Evolutionary conservation across 148 eudicot species (phyloP).

Genomic region (Rhododendron kiyosumense): DNA sequence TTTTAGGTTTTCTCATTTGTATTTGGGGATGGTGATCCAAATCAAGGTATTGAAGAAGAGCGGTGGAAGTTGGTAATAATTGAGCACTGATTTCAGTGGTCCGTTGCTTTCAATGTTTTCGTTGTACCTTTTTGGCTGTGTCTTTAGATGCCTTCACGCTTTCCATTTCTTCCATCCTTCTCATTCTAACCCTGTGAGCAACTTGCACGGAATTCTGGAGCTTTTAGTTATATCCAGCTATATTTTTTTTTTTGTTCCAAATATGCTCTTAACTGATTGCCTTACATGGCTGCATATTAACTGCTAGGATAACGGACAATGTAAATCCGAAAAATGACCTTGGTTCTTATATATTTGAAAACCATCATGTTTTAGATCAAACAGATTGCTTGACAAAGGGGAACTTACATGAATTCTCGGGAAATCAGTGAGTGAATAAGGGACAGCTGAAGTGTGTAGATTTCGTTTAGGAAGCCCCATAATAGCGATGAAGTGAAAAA

Average conservation of each 20-base stretch:
- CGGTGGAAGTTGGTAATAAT: conserved; percentile 99
- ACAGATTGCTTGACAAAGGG: background rate
- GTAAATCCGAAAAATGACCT: background rate
- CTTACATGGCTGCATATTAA: background rate
- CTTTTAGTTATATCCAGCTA: background rate
- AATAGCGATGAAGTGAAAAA: background rate
- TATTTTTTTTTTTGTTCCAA: background rate
- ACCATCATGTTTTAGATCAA: background rate
- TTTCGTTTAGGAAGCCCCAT: background rate
- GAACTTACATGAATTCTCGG: background rate
- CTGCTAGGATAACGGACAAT: background rate
- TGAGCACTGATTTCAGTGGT: conserved; percentile 52
- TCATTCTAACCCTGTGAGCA: background rate
- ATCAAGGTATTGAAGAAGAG: conserved; percentile 97
- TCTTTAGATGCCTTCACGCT: conserved; percentile 2
- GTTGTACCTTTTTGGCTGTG: background rate
- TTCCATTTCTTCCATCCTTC: conserved; percentile 5
- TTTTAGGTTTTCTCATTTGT: conserved; percentile 89
- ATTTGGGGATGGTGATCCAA: conserved; percentile 99
- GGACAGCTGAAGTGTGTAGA: background rate
- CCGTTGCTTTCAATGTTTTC: conserved; percentile 40
- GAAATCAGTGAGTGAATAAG: background rate
- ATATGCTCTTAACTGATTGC: background rate
- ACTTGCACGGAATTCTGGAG: background rate
- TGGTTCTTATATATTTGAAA: background rate